phyloP scores from a whole-genome alignment of 257 asterid species.

The Asclepias syriaca region DNA sequence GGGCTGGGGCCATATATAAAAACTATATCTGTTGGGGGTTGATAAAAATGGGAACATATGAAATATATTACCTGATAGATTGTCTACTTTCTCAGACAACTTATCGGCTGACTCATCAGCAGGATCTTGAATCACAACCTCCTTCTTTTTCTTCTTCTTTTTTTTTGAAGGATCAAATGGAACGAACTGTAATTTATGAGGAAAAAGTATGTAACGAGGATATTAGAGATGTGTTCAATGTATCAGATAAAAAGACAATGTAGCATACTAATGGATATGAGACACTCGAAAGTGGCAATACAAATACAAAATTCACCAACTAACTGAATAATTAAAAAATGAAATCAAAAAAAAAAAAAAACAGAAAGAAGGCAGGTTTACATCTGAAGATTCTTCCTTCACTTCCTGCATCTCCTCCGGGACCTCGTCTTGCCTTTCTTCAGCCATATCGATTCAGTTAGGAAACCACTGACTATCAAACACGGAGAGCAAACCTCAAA shows the following conservation, averaged over 20 bases:
- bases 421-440: constrained; percentile 40
- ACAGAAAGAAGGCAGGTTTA: constrained; percentile 22
- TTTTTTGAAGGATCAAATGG: constrained; percentile 87
- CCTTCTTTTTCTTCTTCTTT: constrained; percentile 94
- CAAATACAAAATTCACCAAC: neutral
- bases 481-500: too few relatives aligned
- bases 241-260: too few relatives aligned
- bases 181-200: constrained; percentile 47
- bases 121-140: constrained; percentile 74
- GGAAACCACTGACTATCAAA: neutral
- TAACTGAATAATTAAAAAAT: neutral
- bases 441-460: constrained; percentile 44
- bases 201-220: neutral
- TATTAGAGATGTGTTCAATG: too few relatives aligned
- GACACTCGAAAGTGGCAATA: neutral
- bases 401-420: constrained; percentile 47
- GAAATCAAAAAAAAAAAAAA: too few relatives aligned
- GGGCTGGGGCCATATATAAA: too few relatives aligned
- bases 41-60: neutral
- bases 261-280: too few relatives aligned
- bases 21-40: too few relatives aligned
- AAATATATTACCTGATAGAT: constrained; percentile 47
- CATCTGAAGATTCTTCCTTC: constrained; percentile 53
- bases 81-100: constrained; percentile 66
- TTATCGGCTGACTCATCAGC: constrained; percentile 60